Evolutionary conservation across 2,329 filamentous ascomycete genomes (phyloP), one percentile per base, ranked within the genome.

Genomic region (Alternaria burnsii): DNA sequence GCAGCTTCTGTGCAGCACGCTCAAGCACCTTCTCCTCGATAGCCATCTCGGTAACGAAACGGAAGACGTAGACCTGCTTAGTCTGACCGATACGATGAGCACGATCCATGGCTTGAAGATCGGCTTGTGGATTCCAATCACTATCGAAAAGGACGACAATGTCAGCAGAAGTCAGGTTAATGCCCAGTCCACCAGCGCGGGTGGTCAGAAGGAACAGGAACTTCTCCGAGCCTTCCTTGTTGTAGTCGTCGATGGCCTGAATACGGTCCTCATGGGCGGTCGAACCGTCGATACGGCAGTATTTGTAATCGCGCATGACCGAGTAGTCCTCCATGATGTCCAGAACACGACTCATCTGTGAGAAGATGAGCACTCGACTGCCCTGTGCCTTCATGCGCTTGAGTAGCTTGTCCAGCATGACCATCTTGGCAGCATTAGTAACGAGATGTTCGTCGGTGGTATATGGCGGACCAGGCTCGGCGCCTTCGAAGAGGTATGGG

Each of bases 281-380:
- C 48, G 94, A 90, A 74, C 95, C 95, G 76, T 99, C 95, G 65
- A 99, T 99, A 74, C 95, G 92, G 80, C 94, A 98, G 81, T 99
- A 99, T 65, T 97, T 91, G 81, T 92, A 97, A 32, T 93, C 90
- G 59, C 94, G 88, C 84, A 99, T 97, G 44, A 98, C 93, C 67
- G 94, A 98, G 80, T 99, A 99, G 78, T 99, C 95, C 76, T 99
- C 95, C 16, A 99, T 86, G 54, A 99, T 99, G 75, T 99, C 95
- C 42, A 99, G 83, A 40, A 97, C 86, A 86, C 95, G 92, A 74
- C 94, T 97, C 95, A 99, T 99, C 76, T 99, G 95, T 0, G 95
- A 99, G 82, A 99, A 99, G 71, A 99, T 98, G 57, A 99, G 87
- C n/a, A 99, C 93, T 67, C 95, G 88, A 75, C 94, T 98, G 42